Base-by-base conservation (phyloP, 2,329 filamentous ascomycete species). In the Alternaria infectoria region DNA sequence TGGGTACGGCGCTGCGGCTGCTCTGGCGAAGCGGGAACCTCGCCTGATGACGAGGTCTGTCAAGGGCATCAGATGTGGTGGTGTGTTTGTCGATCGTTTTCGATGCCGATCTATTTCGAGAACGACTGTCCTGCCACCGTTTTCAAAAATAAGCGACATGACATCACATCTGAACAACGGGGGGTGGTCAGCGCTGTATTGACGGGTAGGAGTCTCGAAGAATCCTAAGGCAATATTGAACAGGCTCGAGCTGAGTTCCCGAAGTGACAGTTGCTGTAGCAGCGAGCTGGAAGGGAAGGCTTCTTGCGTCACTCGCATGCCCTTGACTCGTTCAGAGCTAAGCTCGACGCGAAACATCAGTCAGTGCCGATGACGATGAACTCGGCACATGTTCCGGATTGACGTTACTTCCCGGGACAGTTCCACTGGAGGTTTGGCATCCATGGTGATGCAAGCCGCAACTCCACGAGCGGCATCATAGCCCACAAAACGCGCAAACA, bases 41-140 rank as follows among this genome's bases (percentile, higher is more conserved):
- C 49, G 60, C 56, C 50, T 59, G 56, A 62, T 59, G 60, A 59
- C 49, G 60, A 62, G 17, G 44, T 32, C 30, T 50, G 43, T n/a
- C 6, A 54, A 23, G 30, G 30, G 43, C 40, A 44, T 50, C 13
- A 25, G n/a, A 54, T 49, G 60, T 26, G 56, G 60, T 47, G 55
- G 47, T 40, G 23, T 43, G 46, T 25, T 28, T 47, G 60, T 54
- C 60, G 60, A 62, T 62, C 60, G 17, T 28, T 47, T 58, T 55
- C 28, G 28, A 62, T 62, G 40, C 15, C 36, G 25, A 43, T 54
- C 44, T 59, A 59, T 59, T 59, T 62, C 40, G 55, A 62, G 56
- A 59, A 40, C n/a, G 21, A 25, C 28, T 54, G 47, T 32, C 40
- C 30, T 57, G 44, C 28, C 30, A 13, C 21, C 45, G 44, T 43